Percentiles rank a stretch among this genome's conserved stretches.
phyloP scores from a whole-genome alignment of 139 green algal genomes.

The Haematococcus lacustris region DNA sequence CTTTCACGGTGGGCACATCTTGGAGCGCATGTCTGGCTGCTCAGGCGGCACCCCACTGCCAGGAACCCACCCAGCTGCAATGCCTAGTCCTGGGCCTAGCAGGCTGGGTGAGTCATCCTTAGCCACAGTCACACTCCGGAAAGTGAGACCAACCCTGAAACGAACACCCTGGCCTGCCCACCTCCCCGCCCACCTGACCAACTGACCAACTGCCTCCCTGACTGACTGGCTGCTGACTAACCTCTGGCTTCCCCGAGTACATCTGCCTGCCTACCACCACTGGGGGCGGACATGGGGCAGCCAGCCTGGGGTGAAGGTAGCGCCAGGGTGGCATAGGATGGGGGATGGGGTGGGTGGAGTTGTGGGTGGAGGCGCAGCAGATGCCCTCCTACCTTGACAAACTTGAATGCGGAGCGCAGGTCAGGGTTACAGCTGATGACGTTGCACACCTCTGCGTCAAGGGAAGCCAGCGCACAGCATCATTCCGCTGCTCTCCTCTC shows the following conservation, averaged over 20 bases:
- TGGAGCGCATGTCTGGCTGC: too few relatives aligned
- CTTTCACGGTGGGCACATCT: too few relatives aligned
- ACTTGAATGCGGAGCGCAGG: slow-evolving; percentile 31
- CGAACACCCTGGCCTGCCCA: too few relatives aligned
- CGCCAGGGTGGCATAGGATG: background rate
- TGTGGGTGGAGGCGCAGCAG: too few relatives aligned
- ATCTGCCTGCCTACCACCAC: background rate
- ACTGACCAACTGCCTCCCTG: background rate
- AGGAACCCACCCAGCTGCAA: background rate
- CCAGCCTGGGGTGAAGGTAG: background rate
- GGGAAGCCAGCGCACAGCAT: background rate
- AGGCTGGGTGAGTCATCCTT: too few relatives aligned
- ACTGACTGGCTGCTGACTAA: background rate
- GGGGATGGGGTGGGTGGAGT: background rate
- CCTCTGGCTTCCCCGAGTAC: background rate
- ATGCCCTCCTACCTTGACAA: slow-evolving; percentile 39
- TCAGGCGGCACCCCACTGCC: too few relatives aligned
- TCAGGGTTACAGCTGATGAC: slow-evolving; percentile 15
- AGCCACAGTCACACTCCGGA: too few relatives aligned
- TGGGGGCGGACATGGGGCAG: too few relatives aligned
- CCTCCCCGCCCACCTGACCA: too few relatives aligned
- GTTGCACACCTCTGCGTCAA: slow-evolving; percentile 37
- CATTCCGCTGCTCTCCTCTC: background rate
- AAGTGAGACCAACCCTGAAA: too few relatives aligned
- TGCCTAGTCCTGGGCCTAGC: too few relatives aligned